Base-by-base conservation (phyloP, 805 yeast genomes). In the Saturnispora ahearnii region DNA sequence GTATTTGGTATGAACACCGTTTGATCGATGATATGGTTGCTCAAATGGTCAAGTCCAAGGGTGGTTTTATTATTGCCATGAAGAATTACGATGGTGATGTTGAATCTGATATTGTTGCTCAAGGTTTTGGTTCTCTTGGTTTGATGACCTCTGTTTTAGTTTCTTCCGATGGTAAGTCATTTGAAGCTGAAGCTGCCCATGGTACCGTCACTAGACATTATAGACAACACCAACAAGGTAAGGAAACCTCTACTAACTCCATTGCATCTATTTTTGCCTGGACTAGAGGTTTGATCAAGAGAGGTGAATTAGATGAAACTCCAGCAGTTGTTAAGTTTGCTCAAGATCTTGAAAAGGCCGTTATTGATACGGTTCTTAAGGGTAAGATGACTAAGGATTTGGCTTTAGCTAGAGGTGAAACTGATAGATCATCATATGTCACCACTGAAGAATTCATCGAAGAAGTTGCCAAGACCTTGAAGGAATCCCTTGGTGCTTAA, bases 21-120 rank as follows among this genome's bases (percentile, higher is more conserved):
- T 75, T 91, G 59, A 91, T 91, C 59, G 98, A 91, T 70, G 98
- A 91, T 67, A 91, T 91, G 98, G 98, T 91, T 46, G 98, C 98
- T 22, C 97, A 91, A 74, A 90, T 91, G 97, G 73, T 91, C 67
- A 91, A 91, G 74, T 87, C 96, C 43, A 81, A 79, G 64, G 98
- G 98, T 62, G 97, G 98, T 5, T 91, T 75, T 68, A 84, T 91
- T 61, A 87, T 91, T 70, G 98, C 98, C 44, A 79, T 91, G 84
- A 91, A 91, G 76, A 91, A 91, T 74, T 91, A 91, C 71, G 98
- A 91, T 67, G 98, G 98, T 68, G 98, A 91, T 66, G 98, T 91
- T 50, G 90, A 89, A 72, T 84, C 95, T 13, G 98, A 91, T 68
- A 85, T 91, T 62, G 96, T 91, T 51, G 98, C 98, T 30, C 98